Percentiles rank a stretch among this genome's conserved stretches.
Evolutionary conservation across 23 red algal species (phyloP).

Genomic region (Gracilariopsis chorda): DNA sequence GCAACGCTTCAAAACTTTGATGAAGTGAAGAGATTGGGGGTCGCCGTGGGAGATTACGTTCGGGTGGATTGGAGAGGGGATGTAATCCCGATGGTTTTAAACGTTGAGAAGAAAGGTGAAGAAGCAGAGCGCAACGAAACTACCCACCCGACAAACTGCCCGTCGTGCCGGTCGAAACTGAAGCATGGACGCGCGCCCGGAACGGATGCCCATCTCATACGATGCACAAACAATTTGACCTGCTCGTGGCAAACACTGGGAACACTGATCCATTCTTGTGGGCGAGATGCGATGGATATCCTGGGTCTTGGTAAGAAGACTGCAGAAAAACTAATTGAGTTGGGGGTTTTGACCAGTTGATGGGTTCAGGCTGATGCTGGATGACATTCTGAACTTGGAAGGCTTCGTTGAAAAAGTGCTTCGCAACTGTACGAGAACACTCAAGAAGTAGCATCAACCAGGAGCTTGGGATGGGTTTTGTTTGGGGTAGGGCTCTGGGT

Average conservation of each 20-base stretch:
- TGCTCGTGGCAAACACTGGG: constrained; percentile 37
- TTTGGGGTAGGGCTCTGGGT: constrained; percentile 16
- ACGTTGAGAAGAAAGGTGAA: background rate
- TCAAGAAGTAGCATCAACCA: background rate
- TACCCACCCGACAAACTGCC: constrained; percentile 1
- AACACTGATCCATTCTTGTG: constrained; percentile 30
- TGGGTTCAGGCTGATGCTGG: constrained; percentile 20
- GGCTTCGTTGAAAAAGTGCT: constrained; percentile 26
- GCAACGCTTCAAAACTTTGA: constrained; percentile 79
- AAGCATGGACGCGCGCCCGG: background rate
- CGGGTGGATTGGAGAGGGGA: constrained; percentile 43
- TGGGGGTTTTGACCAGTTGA: constrained; percentile 9
- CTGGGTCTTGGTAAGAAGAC: constrained; percentile 36
- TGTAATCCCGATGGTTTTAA: constrained; percentile 62
- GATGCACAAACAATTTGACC: constrained; percentile 9
- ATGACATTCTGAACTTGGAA: background rate
- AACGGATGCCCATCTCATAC: background rate
- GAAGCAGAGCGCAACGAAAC: background rate
- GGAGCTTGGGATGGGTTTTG: constrained; percentile 23
- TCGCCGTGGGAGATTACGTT: constrained; percentile 32
- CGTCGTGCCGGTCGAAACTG: background rate
- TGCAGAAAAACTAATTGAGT: constrained; percentile 14
- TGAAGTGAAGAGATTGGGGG: constrained; percentile 37
- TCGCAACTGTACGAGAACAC: background rate
- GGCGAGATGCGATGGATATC: constrained; percentile 51